phyloP scores from a whole-genome alignment of 352 stramenopile genomes.

The Globisporangium solare region DNA sequence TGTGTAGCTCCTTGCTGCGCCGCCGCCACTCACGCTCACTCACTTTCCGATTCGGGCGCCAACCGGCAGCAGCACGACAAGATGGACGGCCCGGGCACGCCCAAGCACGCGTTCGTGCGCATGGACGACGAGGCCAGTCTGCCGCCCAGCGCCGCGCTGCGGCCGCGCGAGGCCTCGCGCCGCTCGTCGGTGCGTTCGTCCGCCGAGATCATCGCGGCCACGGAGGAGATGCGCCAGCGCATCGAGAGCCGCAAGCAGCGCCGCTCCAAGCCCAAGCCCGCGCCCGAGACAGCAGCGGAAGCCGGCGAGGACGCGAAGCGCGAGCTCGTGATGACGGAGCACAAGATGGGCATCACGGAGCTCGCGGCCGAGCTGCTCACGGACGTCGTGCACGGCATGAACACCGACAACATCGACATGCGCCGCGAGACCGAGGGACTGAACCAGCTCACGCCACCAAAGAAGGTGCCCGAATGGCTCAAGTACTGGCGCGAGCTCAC shows the following conservation, averaged over 20 bases:
- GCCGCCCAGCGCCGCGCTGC: slow-evolving; percentile 5
- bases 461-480: slow-evolving; percentile 43
- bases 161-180: slow-evolving; percentile 16
- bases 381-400: slow-evolving; percentile 39
- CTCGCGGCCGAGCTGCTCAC: slow-evolving; percentile 42
- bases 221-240: slow-evolving; percentile 50
- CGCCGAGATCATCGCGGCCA: slow-evolving; percentile 48
- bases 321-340: slow-evolving; percentile 49
- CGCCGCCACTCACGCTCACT: too few relatives aligned
- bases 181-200: slow-evolving; percentile 43
- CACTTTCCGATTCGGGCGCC: background rate
- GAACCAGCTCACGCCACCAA: slow-evolving; percentile 54
- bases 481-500: slow-evolving; percentile 56
- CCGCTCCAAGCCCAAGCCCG: slow-evolving; percentile 18
- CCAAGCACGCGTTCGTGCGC: slow-evolving; percentile 26
- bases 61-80: background rate
- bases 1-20: too few relatives aligned
- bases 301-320: slow-evolving; percentile 16
- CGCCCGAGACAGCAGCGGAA: background rate
- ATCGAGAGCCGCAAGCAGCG: slow-evolving; percentile 44
- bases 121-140: slow-evolving; percentile 26
- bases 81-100: slow-evolving; percentile 24
- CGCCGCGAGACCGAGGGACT: slow-evolving; percentile 35
- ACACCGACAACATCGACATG: slow-evolving; percentile 42
- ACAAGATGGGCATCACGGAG: slow-evolving; percentile 45